These are phyloP conservation scores for Gynostemma pentaphyllum DNA, from an alignment of 306 rosid species.

Conservation along the genomic window DNA sequence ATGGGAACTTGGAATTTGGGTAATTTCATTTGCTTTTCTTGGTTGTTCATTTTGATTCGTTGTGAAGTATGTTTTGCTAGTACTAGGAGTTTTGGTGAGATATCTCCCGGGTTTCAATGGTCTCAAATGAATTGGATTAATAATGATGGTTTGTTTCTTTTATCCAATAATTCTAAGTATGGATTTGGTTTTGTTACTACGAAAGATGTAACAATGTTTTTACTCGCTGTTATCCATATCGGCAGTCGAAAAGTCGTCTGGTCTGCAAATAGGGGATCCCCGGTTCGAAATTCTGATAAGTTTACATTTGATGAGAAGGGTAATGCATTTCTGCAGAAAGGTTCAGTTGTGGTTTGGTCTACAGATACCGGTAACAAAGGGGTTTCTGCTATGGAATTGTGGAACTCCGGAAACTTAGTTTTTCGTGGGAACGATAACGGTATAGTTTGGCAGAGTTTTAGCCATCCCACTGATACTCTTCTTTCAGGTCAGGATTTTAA, in stretches of 20 bases:
- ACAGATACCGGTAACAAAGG: constrained; percentile 33
- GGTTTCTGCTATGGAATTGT: constrained; percentile 51
- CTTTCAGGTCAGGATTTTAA: constrained; percentile 51
- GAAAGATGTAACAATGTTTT: constrained; percentile 37
- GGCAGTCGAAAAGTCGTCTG: constrained; percentile 27
- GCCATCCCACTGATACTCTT: constrained; percentile 72
- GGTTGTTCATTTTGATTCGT: constrained; percentile 27
- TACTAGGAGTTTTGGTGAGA: constrained; percentile 14
- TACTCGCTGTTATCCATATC: constrained; percentile 34
- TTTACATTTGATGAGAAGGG: constrained; percentile 59
- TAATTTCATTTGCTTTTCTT: background rate
- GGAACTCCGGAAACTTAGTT: constrained; percentile 62
- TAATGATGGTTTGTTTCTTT: constrained; percentile 42
- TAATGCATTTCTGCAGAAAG: constrained; percentile 34
- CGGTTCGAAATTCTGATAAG: constrained; percentile 52
- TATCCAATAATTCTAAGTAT: constrained; percentile 33
- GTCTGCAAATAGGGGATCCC: constrained; percentile 61
- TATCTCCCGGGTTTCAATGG: constrained; percentile 31
- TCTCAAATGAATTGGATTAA: constrained; percentile 66
- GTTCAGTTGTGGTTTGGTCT: constrained; percentile 50
- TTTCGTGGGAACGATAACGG: constrained; percentile 26
- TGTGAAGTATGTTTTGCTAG: constrained; percentile 41
- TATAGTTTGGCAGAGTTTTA: constrained; percentile 74
- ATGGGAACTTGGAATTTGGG: constrained; percentile 1
- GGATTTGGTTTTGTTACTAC: constrained; percentile 42